Evolutionary conservation across 2,329 filamentous ascomycete genomes (phyloP).

Genomic region (Fusarium verticillioides): DNA sequence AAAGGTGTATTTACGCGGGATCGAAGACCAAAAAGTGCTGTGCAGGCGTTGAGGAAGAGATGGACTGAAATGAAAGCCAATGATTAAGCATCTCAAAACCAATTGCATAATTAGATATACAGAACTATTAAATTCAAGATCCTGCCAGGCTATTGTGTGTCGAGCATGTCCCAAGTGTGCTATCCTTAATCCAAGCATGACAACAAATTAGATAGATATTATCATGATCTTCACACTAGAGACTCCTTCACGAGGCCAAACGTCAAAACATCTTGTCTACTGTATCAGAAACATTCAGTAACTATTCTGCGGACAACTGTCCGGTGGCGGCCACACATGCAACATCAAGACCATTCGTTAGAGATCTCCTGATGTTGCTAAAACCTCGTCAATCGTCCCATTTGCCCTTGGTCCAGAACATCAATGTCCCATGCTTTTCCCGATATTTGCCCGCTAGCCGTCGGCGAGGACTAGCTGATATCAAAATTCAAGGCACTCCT

Average conservation of each 20-base stretch:
- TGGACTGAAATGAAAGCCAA: neutral
- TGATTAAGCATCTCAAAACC: neutral
- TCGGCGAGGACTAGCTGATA: neutral
- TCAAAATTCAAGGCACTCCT: neutral
- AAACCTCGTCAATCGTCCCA: neutral
- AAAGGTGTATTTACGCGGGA: constrained; percentile 34
- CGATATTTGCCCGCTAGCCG: neutral
- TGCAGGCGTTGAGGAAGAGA: constrained; percentile 8
- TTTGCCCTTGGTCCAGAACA: neutral
- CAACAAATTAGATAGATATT: rapidly evolving
- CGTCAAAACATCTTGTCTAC: neutral
- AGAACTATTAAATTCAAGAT: neutral
- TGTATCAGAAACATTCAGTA: no score
- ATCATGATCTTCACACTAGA: neutral
- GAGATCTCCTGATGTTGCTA: neutral
- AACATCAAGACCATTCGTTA: neutral
- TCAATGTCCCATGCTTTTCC: neutral
- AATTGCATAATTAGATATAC: rapidly evolving
- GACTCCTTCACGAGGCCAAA: no score
- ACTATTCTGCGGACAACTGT: neutral
- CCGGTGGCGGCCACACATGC: neutral
- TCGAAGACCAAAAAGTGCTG: constrained; percentile 13
- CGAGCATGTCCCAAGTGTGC: neutral
- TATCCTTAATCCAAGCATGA: neutral
- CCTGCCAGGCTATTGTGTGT: neutral